Evolutionary conservation across 2,329 filamentous ascomycete species (phyloP), one percentile per base, ranked within the genome.

Genomic region (Boeremia exigua): DNA sequence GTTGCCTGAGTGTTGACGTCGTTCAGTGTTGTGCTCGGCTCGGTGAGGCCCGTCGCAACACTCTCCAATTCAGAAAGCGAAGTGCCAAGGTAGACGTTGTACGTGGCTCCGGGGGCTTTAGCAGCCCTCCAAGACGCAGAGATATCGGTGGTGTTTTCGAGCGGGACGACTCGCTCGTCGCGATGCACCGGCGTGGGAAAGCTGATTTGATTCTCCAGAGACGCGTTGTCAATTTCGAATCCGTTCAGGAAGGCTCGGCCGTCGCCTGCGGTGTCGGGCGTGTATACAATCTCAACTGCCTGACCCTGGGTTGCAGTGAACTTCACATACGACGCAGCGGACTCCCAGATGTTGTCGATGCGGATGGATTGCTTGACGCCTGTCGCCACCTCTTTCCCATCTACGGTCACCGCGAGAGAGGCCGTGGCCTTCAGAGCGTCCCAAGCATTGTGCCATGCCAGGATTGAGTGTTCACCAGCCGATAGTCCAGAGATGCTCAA

Each of bases 401-500:
- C 61, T 2, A 66, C 67, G 3, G 62, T 57, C n/a, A 74, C 54
- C 6, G 59, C 58, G 2, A 74, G 45, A 6, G 54, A 56, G 7
- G 70, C 65, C 1, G 59, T 54, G n/a, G 45, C 27, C 8, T 54
- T 45, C 23, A 72, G 39, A 5, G 54, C 54, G 36, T 74, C 69
- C 71, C 70, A 73, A 1, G 64, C 66, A 38, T 74, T 74, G 48
- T 73, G 69, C 61, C 63, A 74, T 6, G 71, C 57, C 17, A 71
- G 44, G 7, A 73, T 54, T 3, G 61, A 65, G 39, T 74, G 71
- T 10, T 64, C 51, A 10, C 71, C 71, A n/a, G 62, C 46, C 2
- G 65, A 25, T 3, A 74, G 60, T 1, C 69, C 70, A 27, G 58
- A 63, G 15, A 74, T 60, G 25, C 66, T 62, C 12, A 73, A 55